Evolutionary conservation across 345 rosid genomes (phyloP).

Genomic region (Brassica incana): DNA sequence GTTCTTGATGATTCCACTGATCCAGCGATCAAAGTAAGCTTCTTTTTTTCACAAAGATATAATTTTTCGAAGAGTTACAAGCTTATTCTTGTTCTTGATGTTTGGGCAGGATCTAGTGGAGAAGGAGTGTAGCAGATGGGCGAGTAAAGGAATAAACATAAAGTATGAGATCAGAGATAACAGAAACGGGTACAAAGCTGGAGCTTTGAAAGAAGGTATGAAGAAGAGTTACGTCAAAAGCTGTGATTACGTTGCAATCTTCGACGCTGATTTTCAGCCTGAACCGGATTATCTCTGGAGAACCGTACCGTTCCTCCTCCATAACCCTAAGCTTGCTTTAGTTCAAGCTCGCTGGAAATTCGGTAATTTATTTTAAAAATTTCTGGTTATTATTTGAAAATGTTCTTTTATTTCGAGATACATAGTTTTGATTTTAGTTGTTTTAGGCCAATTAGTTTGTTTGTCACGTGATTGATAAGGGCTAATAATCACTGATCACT

Average conservation of each 20-base stretch:
- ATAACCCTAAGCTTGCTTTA: slow-evolving; percentile 75
- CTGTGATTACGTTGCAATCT: slow-evolving; percentile 86
- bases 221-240: slow-evolving; percentile 73
- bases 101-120: slow-evolving; percentile 74
- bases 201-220: slow-evolving; percentile 96
- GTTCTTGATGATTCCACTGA: slow-evolving; percentile 97
- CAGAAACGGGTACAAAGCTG: slow-evolving; percentile 89
- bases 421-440: slow-evolving; percentile 24
- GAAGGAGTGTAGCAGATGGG: slow-evolving; percentile 91
- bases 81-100: neutral
- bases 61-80: neutral
- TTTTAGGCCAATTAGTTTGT: neutral
- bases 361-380: slow-evolving; percentile 49
- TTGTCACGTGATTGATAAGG: slow-evolving; percentile 16
- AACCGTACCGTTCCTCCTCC: slow-evolving; percentile 74
- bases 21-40: slow-evolving; percentile 69
- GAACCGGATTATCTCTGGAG: slow-evolving; percentile 91
- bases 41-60: too few relatives aligned
- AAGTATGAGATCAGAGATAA: slow-evolving; percentile 83
- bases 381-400: neutral
- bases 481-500: slow-evolving; percentile 17
- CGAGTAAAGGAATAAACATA: slow-evolving; percentile 90
- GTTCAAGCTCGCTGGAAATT: slow-evolving; percentile 99
- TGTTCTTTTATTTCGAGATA: neutral
- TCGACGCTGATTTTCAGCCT: slow-evolving; percentile 98